Base-by-base conservation (phyloP, 768 basidiomycete species). In the Chlorophyllum brunneum region DNA sequence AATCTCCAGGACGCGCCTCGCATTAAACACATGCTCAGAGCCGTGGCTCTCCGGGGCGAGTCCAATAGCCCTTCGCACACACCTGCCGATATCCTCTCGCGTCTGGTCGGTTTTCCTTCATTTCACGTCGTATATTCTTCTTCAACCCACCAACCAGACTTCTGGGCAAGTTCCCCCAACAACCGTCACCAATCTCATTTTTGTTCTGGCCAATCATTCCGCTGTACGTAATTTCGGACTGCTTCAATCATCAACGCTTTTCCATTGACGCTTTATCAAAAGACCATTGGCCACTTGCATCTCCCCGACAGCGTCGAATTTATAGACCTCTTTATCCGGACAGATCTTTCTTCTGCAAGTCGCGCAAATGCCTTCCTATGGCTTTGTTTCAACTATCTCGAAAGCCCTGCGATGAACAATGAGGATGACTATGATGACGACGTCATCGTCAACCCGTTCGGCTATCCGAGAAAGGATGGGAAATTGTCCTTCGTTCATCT, bases 281-380 rank as follows among this genome's bases (percentile, higher is more conserved):
- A 85, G 83, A 74, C 79, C 27, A 70, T 83, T 43, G 79, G 82
- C 27, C 73, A 78, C 51, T 65, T 74, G 16, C 87, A 91, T 67
- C 89, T 93, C 59, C 79, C 86, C 36, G 74, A 80, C n/a, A 78
- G 78, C 26, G 56, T 86, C 34, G 86, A 88, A 59, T 87, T 94
- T 55, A 74, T 86, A 23, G 92, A 94, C 69, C 70, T 95, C 51
- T 95, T 95, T 68, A 73, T 88, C 45, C 86, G 88, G 22, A 65
- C 65, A 8, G 81, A 87, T 58, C 75, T 91, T 38, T 83, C 89
- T 6, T 92, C 92, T 1, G 64, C 68, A 5, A 82, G 85, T 46
- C 86, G 93, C 38, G 90, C 88, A 5, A 76, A 71, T 38, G 88
- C 86, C 2, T 92, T 95, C 66, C 78, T 95, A 24, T 92, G 88